Base-by-base conservation (phyloP, 2,329 filamentous ascomycete genomes). In the Whalleya microplaca region DNA sequence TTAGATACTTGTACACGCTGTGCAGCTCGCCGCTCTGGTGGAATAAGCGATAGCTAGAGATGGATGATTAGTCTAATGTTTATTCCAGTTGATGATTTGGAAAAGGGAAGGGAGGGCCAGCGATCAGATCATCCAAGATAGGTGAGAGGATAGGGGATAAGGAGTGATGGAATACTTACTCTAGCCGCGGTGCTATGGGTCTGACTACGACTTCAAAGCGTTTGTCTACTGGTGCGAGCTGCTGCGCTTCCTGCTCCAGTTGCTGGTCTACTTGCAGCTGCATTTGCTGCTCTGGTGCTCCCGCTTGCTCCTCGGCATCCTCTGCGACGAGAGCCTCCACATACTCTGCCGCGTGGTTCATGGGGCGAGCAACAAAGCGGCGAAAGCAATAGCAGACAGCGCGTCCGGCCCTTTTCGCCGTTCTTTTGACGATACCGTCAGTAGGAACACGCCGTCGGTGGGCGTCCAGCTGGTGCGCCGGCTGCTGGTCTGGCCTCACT, bases 1-100 rank as follows among this genome's bases (percentile, higher is more conserved):
- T 61, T 16, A 63, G 58, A n/a, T 63, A 61, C 55, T 51, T 56
- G 46, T 58, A 63, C 2, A 53, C 41, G 16, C 48, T 41, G 10
- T 61, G 55, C 1, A 63, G 44, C 9, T 23, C 14, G 48, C 32
- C 3, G 32, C 10, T 37, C 6, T 37, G 32, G 32, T 12, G 32
- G 10, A 37, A n/a, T n/a, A n/a, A n/a, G n/a, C n/a, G n/a, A n/a
- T n/a, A n/a, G n/a, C n/a, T n/a, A 12, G 27, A 29, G 27, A 12
- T 6, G 27, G 27, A 29, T 12, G 27, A n/a, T 29, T 29, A 29
- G 27, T 12, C 27, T 6, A 6, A 12, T 29, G 27, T 29, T 5
- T 29, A 12, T 29, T 29, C 27, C 27, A n/a, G n/a, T n/a, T n/a
- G n/a, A n/a, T n/a, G n/a, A n/a, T n/a, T n/a, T n/a, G 32, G 14